These are phyloP conservation scores for Phaeotremella skinneri DNA, from an alignment of 768 basidiomycete species.

Conservation along the genomic window DNA sequence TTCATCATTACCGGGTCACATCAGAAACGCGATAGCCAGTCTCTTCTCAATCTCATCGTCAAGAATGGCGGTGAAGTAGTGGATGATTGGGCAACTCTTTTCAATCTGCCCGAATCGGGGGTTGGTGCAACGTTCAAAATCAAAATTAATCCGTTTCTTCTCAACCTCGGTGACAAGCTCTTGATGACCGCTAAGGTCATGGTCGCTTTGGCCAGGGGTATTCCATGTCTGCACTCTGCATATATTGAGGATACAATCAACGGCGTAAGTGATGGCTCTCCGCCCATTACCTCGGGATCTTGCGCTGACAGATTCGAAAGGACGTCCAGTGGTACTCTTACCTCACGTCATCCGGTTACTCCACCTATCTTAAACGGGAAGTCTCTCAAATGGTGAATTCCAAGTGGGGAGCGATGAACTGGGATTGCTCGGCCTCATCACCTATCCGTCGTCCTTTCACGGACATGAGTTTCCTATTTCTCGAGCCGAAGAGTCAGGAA, in stretches of 20 bases:
- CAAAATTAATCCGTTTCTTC: constrained; percentile 19
- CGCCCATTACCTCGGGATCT: neutral
- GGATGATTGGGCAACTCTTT: constrained; percentile 21
- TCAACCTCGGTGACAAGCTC: constrained; percentile 11
- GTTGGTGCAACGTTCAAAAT: constrained; percentile 12
- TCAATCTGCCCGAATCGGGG: constrained; percentile 7
- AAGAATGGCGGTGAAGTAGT: constrained; percentile 19
- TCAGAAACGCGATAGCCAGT: neutral
- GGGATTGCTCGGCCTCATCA: constrained; percentile 51
- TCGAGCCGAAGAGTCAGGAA: constrained; percentile 14
- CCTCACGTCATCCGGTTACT: constrained; percentile 60
- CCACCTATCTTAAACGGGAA: constrained; percentile 54
- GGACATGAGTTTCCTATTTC: constrained; percentile 27
- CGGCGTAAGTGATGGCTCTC: constrained; percentile 11
- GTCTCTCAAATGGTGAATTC: constrained; percentile 58
- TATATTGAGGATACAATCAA: constrained; percentile 53
- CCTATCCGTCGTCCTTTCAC: constrained; percentile 23
- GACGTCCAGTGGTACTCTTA: constrained; percentile 62
- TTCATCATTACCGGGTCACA: constrained; percentile 12
- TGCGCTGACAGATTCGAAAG: constrained; percentile 36
- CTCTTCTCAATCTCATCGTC: neutral
- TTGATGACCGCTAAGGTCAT: constrained; percentile 71
- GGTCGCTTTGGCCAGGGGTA: constrained; percentile 76
- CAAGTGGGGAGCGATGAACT: constrained; percentile 57
- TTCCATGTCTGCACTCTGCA: constrained; percentile 68